Base-by-base conservation (phyloP, 2,329 filamentous ascomycete species). In the Colletotrichum melonis region DNA sequence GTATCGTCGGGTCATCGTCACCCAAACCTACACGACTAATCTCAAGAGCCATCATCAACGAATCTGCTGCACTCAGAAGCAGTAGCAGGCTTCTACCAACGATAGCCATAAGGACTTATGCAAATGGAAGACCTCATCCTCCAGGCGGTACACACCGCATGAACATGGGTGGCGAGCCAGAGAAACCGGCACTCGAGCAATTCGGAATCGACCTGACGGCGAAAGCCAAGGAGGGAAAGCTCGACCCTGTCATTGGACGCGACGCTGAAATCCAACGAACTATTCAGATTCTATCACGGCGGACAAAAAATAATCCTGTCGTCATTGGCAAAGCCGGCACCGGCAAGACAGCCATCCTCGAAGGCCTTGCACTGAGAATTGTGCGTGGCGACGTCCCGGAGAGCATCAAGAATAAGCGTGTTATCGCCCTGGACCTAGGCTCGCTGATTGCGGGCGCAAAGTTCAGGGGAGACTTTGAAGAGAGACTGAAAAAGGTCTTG, bases 271-370 rank as follows among this genome's bases (percentile, higher is more conserved):
- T 98, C 65, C 94, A 98, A 79, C 89, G 97, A 63, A 98, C 95
- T 0, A 98, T 98, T 73, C 97, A 98, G 79, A 93, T 99, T 12
- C 85, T 99, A 1, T 98, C 95, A 19, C 88, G 97, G 75, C 89
- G 97, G 74, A 98, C 97, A 8, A 98, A 98, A 83, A 98, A 98
- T 79, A 97, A 97, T 76, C 96, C 96, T 0, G 95, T 98, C 0
- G 86, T 98, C n/a, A 98, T 98, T 72, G 96, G 96, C 74, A 92
- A 92, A 59, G 94, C 95, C 9, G 96, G 95, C 76, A 97, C 95
- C 0, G 96, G 96, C 74, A 98, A 98, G 85, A 98, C 96, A 6
- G 95, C 96, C 1, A 94, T 98, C 64, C 85, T 98, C 3, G 96
- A 98, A 84, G 96, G 96, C 1, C 86, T 98, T 52, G 95, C 96